A percentile compares a stretch with the other conserved stretches of the same genome.
Evolutionary conservation across 176 grass and related monocot genomes (phyloP).

Genomic region (Rhynchospora breviuscula): DNA sequence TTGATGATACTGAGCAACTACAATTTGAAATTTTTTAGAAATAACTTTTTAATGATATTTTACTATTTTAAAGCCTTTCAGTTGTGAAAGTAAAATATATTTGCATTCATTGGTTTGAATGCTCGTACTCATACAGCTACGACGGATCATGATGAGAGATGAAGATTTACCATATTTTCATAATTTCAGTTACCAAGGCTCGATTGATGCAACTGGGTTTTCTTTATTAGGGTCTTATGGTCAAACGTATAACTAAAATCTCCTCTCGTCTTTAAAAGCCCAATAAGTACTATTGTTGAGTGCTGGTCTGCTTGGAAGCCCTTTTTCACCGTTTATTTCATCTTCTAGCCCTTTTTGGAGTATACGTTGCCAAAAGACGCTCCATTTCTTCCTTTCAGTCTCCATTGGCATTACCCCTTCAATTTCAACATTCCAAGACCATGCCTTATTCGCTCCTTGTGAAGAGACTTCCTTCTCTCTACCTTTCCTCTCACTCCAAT

Average conservation of each 20-base stretch:
- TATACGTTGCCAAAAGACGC: no score
- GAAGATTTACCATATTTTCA: not conserved
- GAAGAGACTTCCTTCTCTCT: not conserved
- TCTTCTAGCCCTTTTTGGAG: no score
- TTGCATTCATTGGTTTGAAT: not conserved
- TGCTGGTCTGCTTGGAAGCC: no score
- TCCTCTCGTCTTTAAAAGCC: no score
- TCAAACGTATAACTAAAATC: no score
- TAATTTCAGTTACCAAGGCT: not conserved
- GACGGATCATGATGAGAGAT: not conserved
- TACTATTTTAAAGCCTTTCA: not conserved
- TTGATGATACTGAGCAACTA: not conserved
- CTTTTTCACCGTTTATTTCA: no score
- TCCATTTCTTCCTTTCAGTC: no score
- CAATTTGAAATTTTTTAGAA: not conserved
- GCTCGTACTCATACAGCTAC: not conserved
- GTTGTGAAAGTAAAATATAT: not conserved
- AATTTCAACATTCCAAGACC: not conserved
- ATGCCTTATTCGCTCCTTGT: not conserved
- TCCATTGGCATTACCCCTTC: no score
- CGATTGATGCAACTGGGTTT: not conserved
- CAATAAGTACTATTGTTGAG: no score
- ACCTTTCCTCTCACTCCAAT: not conserved
- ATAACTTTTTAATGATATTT: not conserved
- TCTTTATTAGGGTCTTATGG: no score